Evolutionary conservation across 164 flowering plant species (phyloP).

Genomic region (Stephania japonica): DNA sequence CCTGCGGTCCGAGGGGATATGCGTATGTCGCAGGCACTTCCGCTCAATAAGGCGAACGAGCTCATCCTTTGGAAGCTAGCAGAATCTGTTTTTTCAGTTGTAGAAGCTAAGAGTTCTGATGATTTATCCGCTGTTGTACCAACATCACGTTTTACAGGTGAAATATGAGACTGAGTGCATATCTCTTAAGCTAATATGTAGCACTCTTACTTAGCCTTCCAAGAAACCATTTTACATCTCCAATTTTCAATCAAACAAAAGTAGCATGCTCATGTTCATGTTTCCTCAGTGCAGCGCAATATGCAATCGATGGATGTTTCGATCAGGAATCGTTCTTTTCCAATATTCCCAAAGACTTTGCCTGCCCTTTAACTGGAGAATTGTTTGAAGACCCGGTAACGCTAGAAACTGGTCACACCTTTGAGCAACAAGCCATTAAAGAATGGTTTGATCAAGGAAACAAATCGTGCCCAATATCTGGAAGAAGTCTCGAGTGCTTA

Average conservation of each 20-base stretch:
- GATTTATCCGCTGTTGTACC: slow-evolving; percentile 10
- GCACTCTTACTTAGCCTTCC: slow-evolving; percentile 3
- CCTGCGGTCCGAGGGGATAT: slow-evolving; percentile 10
- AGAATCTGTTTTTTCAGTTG: slow-evolving; percentile 27
- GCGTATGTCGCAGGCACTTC: slow-evolving; percentile 13
- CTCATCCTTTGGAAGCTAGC: slow-evolving; percentile 34
- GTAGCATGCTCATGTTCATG: slow-evolving; percentile 10
- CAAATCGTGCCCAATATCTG: slow-evolving; percentile 55
- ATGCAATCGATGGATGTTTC: slow-evolving; percentile 19
- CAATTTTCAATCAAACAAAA: neutral
- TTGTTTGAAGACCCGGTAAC: slow-evolving; percentile 74
- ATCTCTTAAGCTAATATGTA: no score
- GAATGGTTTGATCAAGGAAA: slow-evolving; percentile 58
- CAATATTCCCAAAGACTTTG: slow-evolving; percentile 46
- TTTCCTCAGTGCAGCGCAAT: slow-evolving; percentile 17
- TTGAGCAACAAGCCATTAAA: slow-evolving; percentile 51
- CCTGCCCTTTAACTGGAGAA: slow-evolving; percentile 61
- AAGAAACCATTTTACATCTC: slow-evolving; percentile 1
- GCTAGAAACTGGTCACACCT: slow-evolving; percentile 70
- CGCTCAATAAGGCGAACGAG: slow-evolving; percentile 30
- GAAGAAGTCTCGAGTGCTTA: slow-evolving; percentile 31
- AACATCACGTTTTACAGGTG: slow-evolving; percentile 7
- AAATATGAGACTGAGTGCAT: neutral
- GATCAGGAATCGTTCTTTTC: slow-evolving; percentile 29
- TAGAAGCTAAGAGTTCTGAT: slow-evolving; percentile 14